Base-by-base conservation (phyloP, 1,284 basidiomycete genomes). In the Naganishia albida region DNA sequence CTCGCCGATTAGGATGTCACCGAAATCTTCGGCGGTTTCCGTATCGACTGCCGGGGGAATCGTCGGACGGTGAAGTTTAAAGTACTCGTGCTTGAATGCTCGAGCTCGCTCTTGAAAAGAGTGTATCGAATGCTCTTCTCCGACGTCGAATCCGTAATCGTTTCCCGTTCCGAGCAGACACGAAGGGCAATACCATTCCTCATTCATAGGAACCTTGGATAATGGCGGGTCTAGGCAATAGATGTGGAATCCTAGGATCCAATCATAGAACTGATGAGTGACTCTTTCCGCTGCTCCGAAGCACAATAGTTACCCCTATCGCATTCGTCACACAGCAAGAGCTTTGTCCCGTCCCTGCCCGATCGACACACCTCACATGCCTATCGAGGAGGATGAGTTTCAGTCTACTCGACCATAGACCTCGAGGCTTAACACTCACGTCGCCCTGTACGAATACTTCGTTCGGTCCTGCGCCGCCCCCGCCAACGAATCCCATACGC, bases 121-220 rank as follows among this genome's bases (percentile, higher is more conserved):
- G 48, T 90, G 85, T 49, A 99, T 83, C 68, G 87, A 88, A 78
- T 99, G 95, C 70, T 97, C 94, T 77, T 98, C 90, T 62, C 96
- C 96, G 74, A 98, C 95, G 72, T 98, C 95, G 74, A 99, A 99
- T 48, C 96, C 96, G 74, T 92, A 99, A 78, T 98, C 96, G 65
- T 92, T 91, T n/a, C 95, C 94, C 0, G 92, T 96, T 30, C 88
- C 89, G 50, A 94, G 86, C 18, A 99, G 82, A 75, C 96, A 99
- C 1, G 88, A 87, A 71, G 91, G 90, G 78, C 96, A 99, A 78
- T 88, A 98, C 95, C 96, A 99, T 60, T 79, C 77, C 70, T 95
- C 89, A 64, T 93, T 91, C 70, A 88, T 89, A 2, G 96, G 95
- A 62, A 98, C 89, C 4, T 83, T 81, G 2, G 84, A 80, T 52